Evolutionary conservation across 192 early-diverging fungal genomes (phyloP).

Genomic region (Neocallimastix lanati): DNA sequence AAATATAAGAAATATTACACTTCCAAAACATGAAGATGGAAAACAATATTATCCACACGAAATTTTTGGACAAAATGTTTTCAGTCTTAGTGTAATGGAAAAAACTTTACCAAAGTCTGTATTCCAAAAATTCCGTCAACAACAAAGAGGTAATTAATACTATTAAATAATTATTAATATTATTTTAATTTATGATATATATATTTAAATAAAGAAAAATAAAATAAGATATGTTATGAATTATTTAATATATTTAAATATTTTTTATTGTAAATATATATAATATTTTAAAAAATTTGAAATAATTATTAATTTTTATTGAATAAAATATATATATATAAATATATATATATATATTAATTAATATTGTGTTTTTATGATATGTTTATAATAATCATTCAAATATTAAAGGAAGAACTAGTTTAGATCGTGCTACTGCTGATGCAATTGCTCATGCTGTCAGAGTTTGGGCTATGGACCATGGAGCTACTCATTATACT

Average conservation of each 20-base stretch:
- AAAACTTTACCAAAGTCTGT: conserved; percentile 86
- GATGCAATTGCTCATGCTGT: conserved; percentile 97
- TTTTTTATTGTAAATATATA: no score
- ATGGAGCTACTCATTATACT: conserved; percentile 81
- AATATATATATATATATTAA: no score
- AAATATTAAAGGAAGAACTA: conserved; percentile 52
- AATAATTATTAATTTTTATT: no score
- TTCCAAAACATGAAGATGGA: conserved; percentile 54
- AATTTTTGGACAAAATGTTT: conserved; percentile 87
- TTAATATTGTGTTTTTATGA: no score
- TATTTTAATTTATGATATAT: not conserved
- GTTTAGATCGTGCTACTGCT: conserved; percentile 79
- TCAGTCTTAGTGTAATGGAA: conserved; percentile 74
- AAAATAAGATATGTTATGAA: no score
- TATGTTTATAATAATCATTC: no score
- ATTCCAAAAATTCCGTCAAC: conserved; percentile 78
- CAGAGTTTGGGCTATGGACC: conserved; percentile 90
- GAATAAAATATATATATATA: not conserved
- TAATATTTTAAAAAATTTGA: no score
- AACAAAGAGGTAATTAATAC: conserved; percentile 24
- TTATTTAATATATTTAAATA: no score
- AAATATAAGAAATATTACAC: not conserved
- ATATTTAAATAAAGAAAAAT: no score
- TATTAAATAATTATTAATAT: not conserved
- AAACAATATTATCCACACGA: conserved; percentile 64